phyloP scores from a whole-genome alignment of 495 filamentous ascomycete species.

The Chaetomidium leptoderma region DNA sequence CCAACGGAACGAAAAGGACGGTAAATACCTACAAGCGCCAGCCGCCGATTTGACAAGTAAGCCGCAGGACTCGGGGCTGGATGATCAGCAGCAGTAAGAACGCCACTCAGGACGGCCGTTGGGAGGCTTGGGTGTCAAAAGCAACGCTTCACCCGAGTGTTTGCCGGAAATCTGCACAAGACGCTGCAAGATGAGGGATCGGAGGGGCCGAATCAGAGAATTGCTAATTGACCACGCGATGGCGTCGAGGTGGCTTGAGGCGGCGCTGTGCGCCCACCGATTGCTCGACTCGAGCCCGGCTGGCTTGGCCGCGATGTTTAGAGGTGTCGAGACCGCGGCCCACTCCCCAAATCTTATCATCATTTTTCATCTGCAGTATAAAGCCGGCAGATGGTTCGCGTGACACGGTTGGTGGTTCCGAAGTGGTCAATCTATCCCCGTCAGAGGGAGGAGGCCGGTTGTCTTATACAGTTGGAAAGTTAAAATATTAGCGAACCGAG shows the following conservation, averaged over 20 bases:
- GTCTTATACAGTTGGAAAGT: conserved; percentile 16
- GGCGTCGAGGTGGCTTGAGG: conserved; percentile 11
- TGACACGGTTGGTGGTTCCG: too few relatives aligned
- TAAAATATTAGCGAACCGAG: conserved; percentile 27
- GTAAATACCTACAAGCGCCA: too few relatives aligned
- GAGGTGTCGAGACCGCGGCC: background rate
- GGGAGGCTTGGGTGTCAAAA: conserved; percentile 4
- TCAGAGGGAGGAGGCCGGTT: conserved; percentile 17
- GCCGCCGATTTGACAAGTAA: too few relatives aligned
- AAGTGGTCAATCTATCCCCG: conserved; percentile 23
- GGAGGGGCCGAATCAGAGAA: background rate
- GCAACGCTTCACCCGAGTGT: background rate
- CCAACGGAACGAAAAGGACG: too few relatives aligned
- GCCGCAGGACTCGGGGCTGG: background rate
- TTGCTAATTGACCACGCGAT: conserved; percentile 10
- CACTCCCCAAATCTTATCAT: background rate
- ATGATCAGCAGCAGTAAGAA: background rate
- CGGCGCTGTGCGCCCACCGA: background rate
- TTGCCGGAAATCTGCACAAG: conserved; percentile 10
- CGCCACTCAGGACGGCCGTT: conserved; percentile 3
- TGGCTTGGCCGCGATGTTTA: background rate
- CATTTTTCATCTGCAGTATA: conserved; percentile 30
- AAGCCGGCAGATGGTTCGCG: conserved; percentile 35
- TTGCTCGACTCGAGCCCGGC: background rate
- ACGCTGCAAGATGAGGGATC: conserved; percentile 19